Evolutionary conservation across 2,329 filamentous ascomycete genomes (phyloP), one percentile per base, ranked within the genome.

Genomic region (Spiromastix sp.): DNA sequence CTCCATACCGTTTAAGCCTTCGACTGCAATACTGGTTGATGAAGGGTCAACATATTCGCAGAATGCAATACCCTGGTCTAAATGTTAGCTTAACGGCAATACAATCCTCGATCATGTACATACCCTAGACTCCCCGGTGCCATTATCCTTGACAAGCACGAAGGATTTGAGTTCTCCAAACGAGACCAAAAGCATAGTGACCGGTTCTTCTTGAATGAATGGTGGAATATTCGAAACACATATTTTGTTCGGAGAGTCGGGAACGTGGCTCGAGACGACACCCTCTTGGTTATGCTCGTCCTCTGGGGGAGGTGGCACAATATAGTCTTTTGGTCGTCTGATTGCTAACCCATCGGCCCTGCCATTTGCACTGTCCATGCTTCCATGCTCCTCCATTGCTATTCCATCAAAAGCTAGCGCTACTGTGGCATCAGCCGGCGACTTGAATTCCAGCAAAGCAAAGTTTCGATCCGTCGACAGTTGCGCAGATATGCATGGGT

Each of bases 121-220:
- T 72, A 91, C 85, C 49, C 85, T 73, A 37, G 86, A 93, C 60
- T 94, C 83, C 37, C 87, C 86, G 1, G 83, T 89, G 44, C 77
- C 75, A 20, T 67, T 76, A 50, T 98, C 89, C 56, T 93, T 93
- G 38, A 91, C 87, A 30, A 98, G 63, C 4, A 89, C 71, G 56
- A 96, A 95, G 1, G 86, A 81, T 58, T 93, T 95, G 30, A 96
- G 74, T 56, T 89, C 84, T 43, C 91, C 91, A 60, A 98, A 96
- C 0, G 86, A 81, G 19, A 82, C 79, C 5, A 98, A 69, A 13
- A 98, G 73, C 64, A 96, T 91, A 26, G 80, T 82, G 5, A 96
- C 83, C 49, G 95, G 86, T 38, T 93, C 86, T 39, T 96, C 91
- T 2, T 77, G 81, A 30, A 99, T 77, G 57, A 91, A 94, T 1